phyloP scores from a whole-genome alignment of 768 basidiomycete species.

The Panaeolus cyanescens region DNA sequence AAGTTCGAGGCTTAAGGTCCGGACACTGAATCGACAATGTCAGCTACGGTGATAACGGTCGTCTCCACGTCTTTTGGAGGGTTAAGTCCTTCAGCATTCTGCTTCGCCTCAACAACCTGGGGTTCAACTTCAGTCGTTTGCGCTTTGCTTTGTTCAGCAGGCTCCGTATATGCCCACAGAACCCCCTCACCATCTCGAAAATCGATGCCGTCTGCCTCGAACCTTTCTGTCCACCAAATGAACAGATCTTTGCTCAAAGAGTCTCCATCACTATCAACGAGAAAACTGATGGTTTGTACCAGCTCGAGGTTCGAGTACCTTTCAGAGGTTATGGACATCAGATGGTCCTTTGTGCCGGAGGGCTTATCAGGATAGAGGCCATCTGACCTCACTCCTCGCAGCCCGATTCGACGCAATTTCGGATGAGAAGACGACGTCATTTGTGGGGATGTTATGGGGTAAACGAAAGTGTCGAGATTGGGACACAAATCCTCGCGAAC shows the following conservation, averaged over 20 bases:
- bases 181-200: slow-evolving; percentile 58
- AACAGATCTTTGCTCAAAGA: slow-evolving; percentile 47
- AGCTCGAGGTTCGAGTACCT: slow-evolving; percentile 48
- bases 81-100: not conserved
- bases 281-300: slow-evolving; percentile 48
- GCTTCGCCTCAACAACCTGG: not conserved
- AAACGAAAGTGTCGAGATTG: slow-evolving; percentile 45
- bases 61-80: not conserved
- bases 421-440: slow-evolving; percentile 29
- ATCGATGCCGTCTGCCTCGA: slow-evolving; percentile 49
- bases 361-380: slow-evolving; percentile 45
- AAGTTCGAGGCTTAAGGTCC: too few relatives aligned
- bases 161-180: slow-evolving; percentile 48
- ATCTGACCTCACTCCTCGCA: slow-evolving; percentile 44
- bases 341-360: slow-evolving; percentile 37
- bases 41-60: not conserved
- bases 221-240: slow-evolving; percentile 56
- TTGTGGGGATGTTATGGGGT: slow-evolving; percentile 36
- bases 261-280: slow-evolving; percentile 48
- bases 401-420: slow-evolving; percentile 46
- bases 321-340: slow-evolving; percentile 41
- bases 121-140: slow-evolving; percentile 9
- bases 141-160: slow-evolving; percentile 33
- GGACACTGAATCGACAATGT: too few relatives aligned
- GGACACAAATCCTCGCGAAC: slow-evolving; percentile 43